Evolutionary conservation across 1,284 basidiomycete genomes (phyloP), one percentile per base, ranked within the genome.

Genomic region (Cutaneotrichosporon sp.): DNA sequence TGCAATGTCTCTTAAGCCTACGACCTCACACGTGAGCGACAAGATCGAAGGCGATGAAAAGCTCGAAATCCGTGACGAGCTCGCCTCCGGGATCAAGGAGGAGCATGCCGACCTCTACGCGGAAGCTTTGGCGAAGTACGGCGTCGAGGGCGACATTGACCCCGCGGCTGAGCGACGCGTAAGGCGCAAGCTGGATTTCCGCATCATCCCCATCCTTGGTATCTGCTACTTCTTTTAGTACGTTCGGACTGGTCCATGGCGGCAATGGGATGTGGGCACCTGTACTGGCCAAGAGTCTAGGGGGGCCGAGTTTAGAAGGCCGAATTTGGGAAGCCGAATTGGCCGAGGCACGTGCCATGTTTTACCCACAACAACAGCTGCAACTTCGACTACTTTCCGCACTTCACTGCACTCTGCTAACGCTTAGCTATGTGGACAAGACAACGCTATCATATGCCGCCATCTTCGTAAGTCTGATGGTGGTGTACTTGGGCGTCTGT

Each of bases 141-240:
- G 67, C 3, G 37, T 56, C 12, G 70, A 71, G 12, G 70, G 66
- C 0, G 50, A 52, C 16, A 70, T 75, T 39, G 63, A 68, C 43
- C 64, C 67, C 7, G 63, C 34, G 5, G 61, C 50, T 2, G 73
- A 75, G 59, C 70, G 67, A 61, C 55, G 52, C 25, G 58, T 75
- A 4, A 65, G 67, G 45, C 54, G 67, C 26, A 69, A 68, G 51
- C 59, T 71, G 27, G 68, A 69, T 54, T 26, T 52, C 16, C 42
- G 63, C n/a, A 66, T 74, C 49, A 52, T 72, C 34, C 69, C 70
- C 2, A 45, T 67, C 0, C 55, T 71, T 10, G 70, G 65, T 22
- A 56, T 74, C 24, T 70, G 67, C 48, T 72, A 72, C 54, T 65
- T 68, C 50, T 71, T 69, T 63, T 71, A 68, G n/a, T n/a, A n/a